Evolutionary conservation across 2,329 filamentous ascomycete genomes (phyloP).

Genomic region (Exophiala calicioides): DNA sequence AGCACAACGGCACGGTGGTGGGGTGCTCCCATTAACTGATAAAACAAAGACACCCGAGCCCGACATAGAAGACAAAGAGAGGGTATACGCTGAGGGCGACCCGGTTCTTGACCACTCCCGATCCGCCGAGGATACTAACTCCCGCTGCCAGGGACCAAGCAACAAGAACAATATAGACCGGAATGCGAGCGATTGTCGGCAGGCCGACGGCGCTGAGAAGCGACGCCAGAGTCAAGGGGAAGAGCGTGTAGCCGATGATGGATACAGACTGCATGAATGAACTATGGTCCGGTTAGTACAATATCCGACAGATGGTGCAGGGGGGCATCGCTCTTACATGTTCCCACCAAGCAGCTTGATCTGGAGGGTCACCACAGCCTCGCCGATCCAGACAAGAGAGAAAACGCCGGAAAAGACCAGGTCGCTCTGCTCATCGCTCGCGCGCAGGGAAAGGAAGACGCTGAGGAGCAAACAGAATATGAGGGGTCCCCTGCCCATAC

Average conservation of each 20-base stretch:
- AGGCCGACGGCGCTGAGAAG: slow-evolving; percentile 81
- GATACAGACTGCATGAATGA: slow-evolving; percentile 97
- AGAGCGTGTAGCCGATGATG: slow-evolving; percentile 97
- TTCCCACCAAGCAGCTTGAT: slow-evolving; percentile 95
- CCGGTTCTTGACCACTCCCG: slow-evolving; percentile 91
- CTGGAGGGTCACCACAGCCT: slow-evolving; percentile 95
- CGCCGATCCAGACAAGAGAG: slow-evolving; percentile 93
- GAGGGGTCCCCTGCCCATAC: slow-evolving; percentile 69
- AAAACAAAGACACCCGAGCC: slow-evolving; percentile 91
- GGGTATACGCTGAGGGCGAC: slow-evolving; percentile 94
- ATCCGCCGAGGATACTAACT: slow-evolving; percentile 92
- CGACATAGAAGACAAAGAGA: slow-evolving; percentile 91
- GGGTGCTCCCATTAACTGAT: slow-evolving; percentile 75
- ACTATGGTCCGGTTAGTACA: slow-evolving; percentile 49
- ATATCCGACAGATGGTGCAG: slow-evolving; percentile 16
- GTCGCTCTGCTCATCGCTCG: slow-evolving; percentile 76
- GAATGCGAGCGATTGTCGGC: slow-evolving; percentile 78
- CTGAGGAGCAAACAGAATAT: slow-evolving; percentile 90
- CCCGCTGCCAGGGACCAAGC: slow-evolving; percentile 93
- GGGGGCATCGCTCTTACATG: slow-evolving; percentile 67
- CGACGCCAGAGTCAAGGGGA: slow-evolving; percentile 91
- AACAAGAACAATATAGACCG: slow-evolving; percentile 84
- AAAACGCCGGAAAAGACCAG: slow-evolving; percentile 95
- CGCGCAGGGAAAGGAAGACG: slow-evolving; percentile 81
- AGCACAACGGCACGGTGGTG: too few relatives aligned